These are phyloP conservation scores for Fusarium heterosporum DNA, from an alignment of 2,329 filamentous ascomycete genomes.

Conservation along the genomic window DNA sequence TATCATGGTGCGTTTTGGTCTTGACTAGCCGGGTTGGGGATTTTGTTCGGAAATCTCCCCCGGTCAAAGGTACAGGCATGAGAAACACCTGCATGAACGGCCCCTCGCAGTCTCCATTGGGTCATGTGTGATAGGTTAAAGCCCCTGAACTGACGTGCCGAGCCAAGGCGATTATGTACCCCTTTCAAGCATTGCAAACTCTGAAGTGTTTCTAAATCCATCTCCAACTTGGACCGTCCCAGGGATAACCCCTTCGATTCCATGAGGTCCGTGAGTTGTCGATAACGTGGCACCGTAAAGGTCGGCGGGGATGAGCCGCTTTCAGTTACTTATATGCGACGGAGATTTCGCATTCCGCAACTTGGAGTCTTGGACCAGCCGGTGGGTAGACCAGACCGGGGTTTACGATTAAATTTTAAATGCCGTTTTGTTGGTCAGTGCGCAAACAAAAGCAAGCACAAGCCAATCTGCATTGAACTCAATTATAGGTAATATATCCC, in stretches of 20 bases:
- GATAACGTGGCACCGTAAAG: no score
- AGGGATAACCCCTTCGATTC: background rate
- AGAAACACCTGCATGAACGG: constrained; percentile 1
- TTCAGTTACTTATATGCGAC: background rate
- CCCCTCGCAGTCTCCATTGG: background rate
- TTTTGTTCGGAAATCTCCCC: background rate
- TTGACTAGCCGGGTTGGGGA: constrained; percentile 2
- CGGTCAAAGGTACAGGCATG: background rate
- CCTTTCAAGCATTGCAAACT: background rate
- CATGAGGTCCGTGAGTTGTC: background rate
- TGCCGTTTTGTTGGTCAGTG: no score
- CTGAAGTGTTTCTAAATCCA: background rate
- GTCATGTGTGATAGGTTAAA: background rate
- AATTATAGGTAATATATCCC: no score
- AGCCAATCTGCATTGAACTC: no score
- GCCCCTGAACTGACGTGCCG: background rate
- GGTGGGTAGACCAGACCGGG: no score
- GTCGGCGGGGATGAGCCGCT: background rate
- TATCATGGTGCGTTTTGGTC: background rate
- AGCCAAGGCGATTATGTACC: background rate
- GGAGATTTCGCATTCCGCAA: background rate
- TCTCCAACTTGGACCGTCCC: background rate
- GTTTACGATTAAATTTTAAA: no score
- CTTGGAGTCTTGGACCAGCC: no score
- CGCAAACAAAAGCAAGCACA: no score